Evolutionary conservation across 768 basidiomycete species (phyloP), one percentile per base, ranked within the genome.

Genomic region (Agaricus blazei): DNA sequence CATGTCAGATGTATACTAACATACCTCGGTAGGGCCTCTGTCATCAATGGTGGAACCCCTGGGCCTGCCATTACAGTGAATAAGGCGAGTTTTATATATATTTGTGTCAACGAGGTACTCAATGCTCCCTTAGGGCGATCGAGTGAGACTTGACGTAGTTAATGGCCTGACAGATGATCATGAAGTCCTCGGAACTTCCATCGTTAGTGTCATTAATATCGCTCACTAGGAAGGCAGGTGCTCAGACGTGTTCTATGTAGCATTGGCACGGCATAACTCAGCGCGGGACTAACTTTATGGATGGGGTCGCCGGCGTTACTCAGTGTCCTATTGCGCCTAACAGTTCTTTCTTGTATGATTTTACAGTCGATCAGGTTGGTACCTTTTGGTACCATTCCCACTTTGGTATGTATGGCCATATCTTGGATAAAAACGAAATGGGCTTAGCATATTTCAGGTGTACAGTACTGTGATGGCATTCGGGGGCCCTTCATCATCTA

Each of bases 381-480:
- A 72, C 67, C 15, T 82, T 68, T 60, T 81, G 80, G 78, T 71
- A 65, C 28, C 63, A 64, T 51, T 66, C 62, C 2, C 57, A 61
- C 37, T 58, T 56, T 45, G 44, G 60, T 56, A 26, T 36, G 60
- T 55, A n/a, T 14, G 29, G 37, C 2, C 19, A 19, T n/a, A 0
- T 26, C 29, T 28, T 31, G 4, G 5, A 31, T 19, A 19, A 19
- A n/a, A 2, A 4, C 26, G n/a, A 31, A n/a, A 31, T 12, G 3
- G 53, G 14, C 23, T 31, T 28, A 36, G 51, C 15, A 11, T 9
- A 41, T 19, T 14, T 29, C 26, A 64, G 63, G 50, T 5, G 68
- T 69, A 2, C 77, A 79, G 58, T 78, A 78, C 52, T 79, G 77
- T 40, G 78, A 79, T 51, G 77, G 77, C 1, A 63, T 79, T 46